Evolutionary conservation across 352 stramenopile genomes (phyloP), one percentile per base, ranked within the genome.

Genomic region (Elongisporangium anandrum): DNA sequence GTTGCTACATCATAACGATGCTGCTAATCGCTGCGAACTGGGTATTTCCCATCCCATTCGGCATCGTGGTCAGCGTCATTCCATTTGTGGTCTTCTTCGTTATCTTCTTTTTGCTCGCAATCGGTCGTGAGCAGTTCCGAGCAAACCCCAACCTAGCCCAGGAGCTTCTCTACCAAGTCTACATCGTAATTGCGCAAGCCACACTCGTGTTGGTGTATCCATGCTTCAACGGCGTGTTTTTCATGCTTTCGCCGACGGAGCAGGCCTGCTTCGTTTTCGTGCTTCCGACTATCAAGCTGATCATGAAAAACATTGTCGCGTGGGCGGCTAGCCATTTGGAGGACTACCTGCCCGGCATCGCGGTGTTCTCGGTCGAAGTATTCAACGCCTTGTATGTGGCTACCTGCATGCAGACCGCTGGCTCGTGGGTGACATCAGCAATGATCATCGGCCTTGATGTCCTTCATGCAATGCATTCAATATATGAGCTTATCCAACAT

Each of bases 281-380:
- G 20, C 60, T 66, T 4, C 50, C 56, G 7, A 4, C 62, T 5
- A 45, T 67, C 19, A 70, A 74, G 38, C 39, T 70, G 8, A 2
- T 65, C 7, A 56, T 68, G 52, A 69, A 73, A 9, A 67, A 78
- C 24, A 26, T 68, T 17, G 59, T 72, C 4, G 66, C 66, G 4
- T 60, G 60, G 21, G 54, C 56, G 1, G 65, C 24, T 0, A 48
- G 48, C 0, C 61, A 69, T 4, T 54, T 70, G 22, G 61, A 69
- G 54, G 66, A 78, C 38, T 64, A 66, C 19, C 22, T 78, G 3
- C 66, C 66, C 0, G 52, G 69, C 8, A 64, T 64, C 3, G 52
- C 63, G 6, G 61, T 79, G 4, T 71, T 75, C 39, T 66, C 68
- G 0, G 70, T 78, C 23, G 66, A 78, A 24, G 66, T 78, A 0